These are phyloP conservation scores for Rhazya stricta DNA, from an alignment of 257 asterid genomes.

Conservation along the genomic window DNA sequence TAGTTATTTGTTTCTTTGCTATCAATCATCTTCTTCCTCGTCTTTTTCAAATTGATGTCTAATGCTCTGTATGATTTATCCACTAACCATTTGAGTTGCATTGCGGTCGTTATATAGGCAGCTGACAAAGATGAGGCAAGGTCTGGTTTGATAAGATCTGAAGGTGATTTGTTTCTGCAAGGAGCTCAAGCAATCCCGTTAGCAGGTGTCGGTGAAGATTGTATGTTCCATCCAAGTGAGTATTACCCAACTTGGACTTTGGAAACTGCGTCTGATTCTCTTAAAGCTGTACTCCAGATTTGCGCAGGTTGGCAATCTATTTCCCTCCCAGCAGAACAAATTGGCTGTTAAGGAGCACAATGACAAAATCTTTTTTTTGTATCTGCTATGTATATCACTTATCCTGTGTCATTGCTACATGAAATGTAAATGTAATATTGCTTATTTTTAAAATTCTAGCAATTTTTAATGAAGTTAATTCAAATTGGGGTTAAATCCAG, in stretches of 20 bases:
- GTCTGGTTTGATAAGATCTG: slow-evolving; percentile 67
- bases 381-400: neutral
- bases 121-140: slow-evolving; percentile 56
- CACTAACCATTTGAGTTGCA: neutral
- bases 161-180: slow-evolving; percentile 60
- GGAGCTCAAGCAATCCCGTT: slow-evolving; percentile 56
- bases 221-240: slow-evolving; percentile 66
- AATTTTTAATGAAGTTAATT: neutral
- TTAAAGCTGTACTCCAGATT: slow-evolving; percentile 62
- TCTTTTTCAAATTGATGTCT: too few relatives aligned
- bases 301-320: slow-evolving; percentile 77
- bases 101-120: slow-evolving; percentile 41
- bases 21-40: neutral
- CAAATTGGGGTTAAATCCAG: neutral
- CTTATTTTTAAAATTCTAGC: neutral
- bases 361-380: slow-evolving; percentile 5
- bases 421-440: neutral
- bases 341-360: neutral
- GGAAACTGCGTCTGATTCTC: slow-evolving; percentile 59
- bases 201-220: slow-evolving; percentile 33
- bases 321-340: slow-evolving; percentile 30
- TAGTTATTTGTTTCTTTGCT: neutral
- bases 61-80: neutral
- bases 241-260: slow-evolving; percentile 68
- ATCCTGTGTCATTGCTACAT: neutral